These are phyloP conservation scores for Ministeria vibrans DNA, from an alignment of 78 protist genomes.

Conservation along the genomic window DNA sequence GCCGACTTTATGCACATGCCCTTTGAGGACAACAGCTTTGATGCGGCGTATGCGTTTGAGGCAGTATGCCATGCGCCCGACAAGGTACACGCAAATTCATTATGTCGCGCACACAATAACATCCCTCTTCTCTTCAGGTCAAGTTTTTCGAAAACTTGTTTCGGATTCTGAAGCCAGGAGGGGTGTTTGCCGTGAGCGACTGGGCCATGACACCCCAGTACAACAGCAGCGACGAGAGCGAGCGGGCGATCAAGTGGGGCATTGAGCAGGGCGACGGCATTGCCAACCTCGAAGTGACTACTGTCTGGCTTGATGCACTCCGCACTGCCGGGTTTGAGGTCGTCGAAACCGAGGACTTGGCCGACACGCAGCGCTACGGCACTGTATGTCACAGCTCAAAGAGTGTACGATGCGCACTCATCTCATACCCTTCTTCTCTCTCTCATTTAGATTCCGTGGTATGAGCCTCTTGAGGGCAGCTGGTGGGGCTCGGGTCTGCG, in stretches of 20 bases:
- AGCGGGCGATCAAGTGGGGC: conserved; percentile 54
- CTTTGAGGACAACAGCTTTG: conserved; percentile 58
- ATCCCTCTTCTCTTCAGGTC: too few species aligned
- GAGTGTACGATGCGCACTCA: neutral
- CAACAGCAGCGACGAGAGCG: conserved; percentile 46
- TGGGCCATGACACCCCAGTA: conserved; percentile 75
- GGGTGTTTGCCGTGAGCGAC: conserved; percentile 67
- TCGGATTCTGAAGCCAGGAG: conserved; percentile 84
- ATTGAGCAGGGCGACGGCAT: conserved; percentile 78
- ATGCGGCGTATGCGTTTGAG: conserved; percentile 73
- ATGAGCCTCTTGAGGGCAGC: conserved; percentile 26
- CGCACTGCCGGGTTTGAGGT: conserved; percentile 69
- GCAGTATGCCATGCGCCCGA: conserved; percentile 89
- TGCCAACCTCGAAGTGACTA: conserved; percentile 53
- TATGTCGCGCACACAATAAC: too few species aligned
- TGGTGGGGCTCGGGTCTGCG: conserved; percentile 7
- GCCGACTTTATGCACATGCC: conserved; percentile 76
- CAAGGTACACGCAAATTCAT: conserved; percentile 24
- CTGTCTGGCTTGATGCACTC: conserved; percentile 31
- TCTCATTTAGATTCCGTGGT: conserved; percentile 20
- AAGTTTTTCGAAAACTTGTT: conserved; percentile 60
- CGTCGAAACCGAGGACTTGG: conserved; percentile 34
- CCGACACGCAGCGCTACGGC: neutral
- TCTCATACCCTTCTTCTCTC: neutral
- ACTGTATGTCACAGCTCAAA: neutral